Percentiles rank a stretch among this genome's conserved stretches.
phyloP scores from a whole-genome alignment of 768 basidiomycete genomes.

The Russula griseocarnosa region DNA sequence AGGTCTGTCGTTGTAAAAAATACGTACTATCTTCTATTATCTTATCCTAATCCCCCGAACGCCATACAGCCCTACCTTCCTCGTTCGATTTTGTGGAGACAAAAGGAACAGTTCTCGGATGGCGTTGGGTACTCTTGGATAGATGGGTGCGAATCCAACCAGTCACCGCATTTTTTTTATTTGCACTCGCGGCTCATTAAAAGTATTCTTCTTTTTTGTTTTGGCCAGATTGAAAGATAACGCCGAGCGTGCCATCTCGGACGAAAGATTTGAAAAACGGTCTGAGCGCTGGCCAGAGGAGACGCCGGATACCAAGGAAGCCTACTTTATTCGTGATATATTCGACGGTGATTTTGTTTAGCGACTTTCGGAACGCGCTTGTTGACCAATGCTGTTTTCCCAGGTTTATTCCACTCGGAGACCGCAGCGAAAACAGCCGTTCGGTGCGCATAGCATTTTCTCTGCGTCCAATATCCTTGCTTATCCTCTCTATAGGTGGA shows the following conservation, averaged over 20 bases:
- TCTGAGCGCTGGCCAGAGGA: conserved; percentile 71
- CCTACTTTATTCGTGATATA: conserved; percentile 85
- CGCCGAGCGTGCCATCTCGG: conserved; percentile 68
- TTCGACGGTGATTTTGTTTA: conserved; percentile 63
- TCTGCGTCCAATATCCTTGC: neutral
- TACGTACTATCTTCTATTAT: neutral
- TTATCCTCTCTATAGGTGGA: conserved; percentile 55
- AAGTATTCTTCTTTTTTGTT: neutral
- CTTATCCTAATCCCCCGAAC: neutral
- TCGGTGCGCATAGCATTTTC: conserved; percentile 48
- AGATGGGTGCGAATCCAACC: conserved; percentile 58
- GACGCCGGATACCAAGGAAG: conserved; percentile 95
- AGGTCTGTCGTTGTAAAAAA: conserved; percentile 39
- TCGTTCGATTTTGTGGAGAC: conserved; percentile 91
- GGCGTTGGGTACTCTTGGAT: conserved; percentile 99
- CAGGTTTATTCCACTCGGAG: conserved; percentile 78
- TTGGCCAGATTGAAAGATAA: conserved; percentile 89
- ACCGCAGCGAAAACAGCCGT: conserved; percentile 90
- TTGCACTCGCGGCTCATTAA: conserved; percentile 4
- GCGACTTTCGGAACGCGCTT: neutral
- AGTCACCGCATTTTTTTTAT: conserved; percentile 4
- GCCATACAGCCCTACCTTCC: conserved; percentile 74
- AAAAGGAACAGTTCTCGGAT: conserved; percentile 99
- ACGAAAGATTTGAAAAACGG: conserved; percentile 72
- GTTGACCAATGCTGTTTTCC: neutral